Evolutionary conservation across 352 stramenopile genomes (phyloP).

Genomic region (Elongisporangium undulatum): DNA sequence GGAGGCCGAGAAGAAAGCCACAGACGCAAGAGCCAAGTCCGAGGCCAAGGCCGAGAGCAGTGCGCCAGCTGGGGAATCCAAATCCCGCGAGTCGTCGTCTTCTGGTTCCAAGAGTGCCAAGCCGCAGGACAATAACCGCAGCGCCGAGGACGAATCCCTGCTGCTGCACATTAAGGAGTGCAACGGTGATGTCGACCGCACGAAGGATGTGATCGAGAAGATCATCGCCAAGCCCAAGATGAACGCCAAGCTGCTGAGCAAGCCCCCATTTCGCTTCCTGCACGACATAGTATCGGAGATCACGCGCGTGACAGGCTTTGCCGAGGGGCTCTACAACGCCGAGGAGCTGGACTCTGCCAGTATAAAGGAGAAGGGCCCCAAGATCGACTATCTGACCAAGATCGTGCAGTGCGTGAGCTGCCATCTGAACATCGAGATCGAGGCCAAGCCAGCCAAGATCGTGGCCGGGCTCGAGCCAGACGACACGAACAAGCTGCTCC

Average conservation of each 20-base stretch:
- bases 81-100: constrained; percentile 16
- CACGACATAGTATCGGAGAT: constrained; percentile 84
- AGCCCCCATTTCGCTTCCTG: constrained; percentile 87
- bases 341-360: constrained; percentile 88
- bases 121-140: constrained; percentile 19
- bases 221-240: constrained; percentile 86
- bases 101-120: constrained; percentile 23
- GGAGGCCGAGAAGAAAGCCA: constrained; percentile 24
- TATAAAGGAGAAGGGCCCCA: constrained; percentile 93
- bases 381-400: constrained; percentile 89
- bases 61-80: constrained; percentile 4
- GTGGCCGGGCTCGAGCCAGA: constrained; percentile 92
- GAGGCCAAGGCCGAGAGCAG: constrained; percentile 20
- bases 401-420: constrained; percentile 89
- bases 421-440: constrained; percentile 83
- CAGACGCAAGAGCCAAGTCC: constrained; percentile 18
- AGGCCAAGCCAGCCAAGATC: constrained; percentile 84
- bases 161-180: constrained; percentile 59
- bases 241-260: constrained; percentile 73
- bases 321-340: constrained; percentile 73
- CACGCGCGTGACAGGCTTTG: constrained; percentile 77
- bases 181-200: constrained; percentile 72
- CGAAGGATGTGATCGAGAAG: constrained; percentile 72
- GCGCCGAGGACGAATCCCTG: constrained; percentile 31
- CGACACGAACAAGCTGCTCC: constrained; percentile 92